Conservation (phyloP, 1,139 yeast genomes). For the Kurtzmaniella quercitrusa region DNA sequence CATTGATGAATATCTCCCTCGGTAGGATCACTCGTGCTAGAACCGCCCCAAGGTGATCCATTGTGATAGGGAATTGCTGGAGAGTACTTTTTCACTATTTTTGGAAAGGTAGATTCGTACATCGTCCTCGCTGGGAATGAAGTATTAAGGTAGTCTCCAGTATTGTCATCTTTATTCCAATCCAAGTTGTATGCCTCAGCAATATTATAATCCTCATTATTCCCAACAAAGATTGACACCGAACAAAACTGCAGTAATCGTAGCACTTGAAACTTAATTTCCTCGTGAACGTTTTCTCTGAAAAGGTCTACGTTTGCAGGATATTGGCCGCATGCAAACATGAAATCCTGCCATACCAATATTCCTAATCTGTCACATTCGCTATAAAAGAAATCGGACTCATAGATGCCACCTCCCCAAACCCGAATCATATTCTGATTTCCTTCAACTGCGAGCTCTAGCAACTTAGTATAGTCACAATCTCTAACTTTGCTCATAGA, state of each 20-base stretch:
- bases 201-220: conserved; percentile 45
- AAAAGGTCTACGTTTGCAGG: conserved; percentile 30
- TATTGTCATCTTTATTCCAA: conserved; percentile 24
- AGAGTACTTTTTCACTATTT: conserved; percentile 16
- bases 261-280: conserved; percentile 30
- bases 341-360: conserved; percentile 48
- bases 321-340: conserved; percentile 52
- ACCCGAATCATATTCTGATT: conserved; percentile 44
- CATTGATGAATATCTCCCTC: conserved; percentile 47
- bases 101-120: conserved; percentile 36
- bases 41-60: conserved; percentile 44
- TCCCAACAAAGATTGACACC: conserved; percentile 35
- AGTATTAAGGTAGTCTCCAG: conserved; percentile 26
- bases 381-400: conserved; percentile 35
- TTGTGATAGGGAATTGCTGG: conserved; percentile 33
- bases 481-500: conserved; percentile 26
- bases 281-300: conserved; percentile 26
- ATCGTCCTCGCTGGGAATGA: conserved; percentile 38
- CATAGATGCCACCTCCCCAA: conserved; percentile 51
- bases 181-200: conserved; percentile 31
- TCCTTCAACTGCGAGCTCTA: conserved; percentile 29
- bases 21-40: conserved; percentile 26
- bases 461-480: conserved; percentile 31
- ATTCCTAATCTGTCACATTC: conserved; percentile 42
- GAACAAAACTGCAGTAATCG: conserved; percentile 35